Percentiles rank a stretch among this genome's conserved stretches.
Evolutionary conservation across 2,329 filamentous ascomycete species (phyloP).

Genomic region (Trichoderma sp.): DNA sequence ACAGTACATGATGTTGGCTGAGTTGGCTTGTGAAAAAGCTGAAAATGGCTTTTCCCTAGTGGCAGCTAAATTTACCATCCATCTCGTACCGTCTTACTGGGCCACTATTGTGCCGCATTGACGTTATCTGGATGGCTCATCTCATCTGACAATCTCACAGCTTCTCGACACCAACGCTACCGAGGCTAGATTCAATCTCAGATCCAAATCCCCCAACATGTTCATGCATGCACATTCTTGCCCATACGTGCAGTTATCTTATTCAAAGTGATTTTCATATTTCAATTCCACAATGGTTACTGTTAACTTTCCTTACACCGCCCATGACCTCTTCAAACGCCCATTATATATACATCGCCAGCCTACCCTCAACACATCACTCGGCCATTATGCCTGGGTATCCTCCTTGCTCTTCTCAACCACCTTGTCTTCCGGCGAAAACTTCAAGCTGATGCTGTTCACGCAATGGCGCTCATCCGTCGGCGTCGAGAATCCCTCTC

Average conservation of each 20-base stretch:
- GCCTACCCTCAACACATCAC: neutral
- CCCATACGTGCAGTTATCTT: neutral
- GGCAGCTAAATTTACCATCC: neutral
- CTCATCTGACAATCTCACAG: neutral
- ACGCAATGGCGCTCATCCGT: constrained; percentile 98
- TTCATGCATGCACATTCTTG: neutral
- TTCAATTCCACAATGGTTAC: neutral
- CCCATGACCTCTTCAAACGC: neutral
- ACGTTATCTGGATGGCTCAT: neutral
- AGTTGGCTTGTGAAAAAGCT: neutral
- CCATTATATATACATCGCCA: neutral
- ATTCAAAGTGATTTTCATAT: neutral
- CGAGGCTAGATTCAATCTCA: neutral
- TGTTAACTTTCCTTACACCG: neutral
- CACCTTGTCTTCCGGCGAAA: constrained; percentile 62
- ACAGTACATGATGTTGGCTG: neutral
- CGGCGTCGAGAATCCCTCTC: constrained; percentile 77
- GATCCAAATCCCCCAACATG: neutral
- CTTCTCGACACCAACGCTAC: no score
- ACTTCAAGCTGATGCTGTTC: constrained; percentile 87
- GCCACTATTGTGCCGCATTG: neutral
- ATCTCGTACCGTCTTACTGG: neutral
- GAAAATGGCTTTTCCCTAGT: neutral
- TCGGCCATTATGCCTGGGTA: constrained; percentile 35
- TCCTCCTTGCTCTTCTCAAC: constrained; percentile 34